A percentile compares a stretch with the other conserved stretches of the same genome.
phyloP scores from a whole-genome alignment of 2,329 filamentous ascomycete genomes.

The Pseudogymnoascus sp. region DNA sequence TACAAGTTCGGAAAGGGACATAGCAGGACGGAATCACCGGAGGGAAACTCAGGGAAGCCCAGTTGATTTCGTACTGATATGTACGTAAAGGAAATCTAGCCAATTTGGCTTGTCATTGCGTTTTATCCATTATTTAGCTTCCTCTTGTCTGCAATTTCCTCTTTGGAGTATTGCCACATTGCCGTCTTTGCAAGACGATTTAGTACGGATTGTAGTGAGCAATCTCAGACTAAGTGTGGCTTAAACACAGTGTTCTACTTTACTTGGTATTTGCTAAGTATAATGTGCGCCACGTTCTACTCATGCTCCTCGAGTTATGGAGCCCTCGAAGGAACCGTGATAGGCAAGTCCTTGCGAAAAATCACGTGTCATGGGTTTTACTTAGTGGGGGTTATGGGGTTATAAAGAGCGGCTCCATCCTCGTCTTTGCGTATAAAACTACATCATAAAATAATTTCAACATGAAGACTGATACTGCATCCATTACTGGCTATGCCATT shows the following conservation, averaged over 20 bases:
- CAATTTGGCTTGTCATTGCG: background rate
- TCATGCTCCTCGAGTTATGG: background rate
- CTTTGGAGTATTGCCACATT: background rate
- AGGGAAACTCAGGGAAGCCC: background rate
- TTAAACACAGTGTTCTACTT: background rate
- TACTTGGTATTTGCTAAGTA: background rate
- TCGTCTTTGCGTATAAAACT: background rate
- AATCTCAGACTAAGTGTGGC: background rate
- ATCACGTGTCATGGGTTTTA: too few species aligned
- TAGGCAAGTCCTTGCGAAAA: background rate
- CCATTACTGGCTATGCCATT: conserved; percentile 39
- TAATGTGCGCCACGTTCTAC: background rate
- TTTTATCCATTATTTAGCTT: background rate
- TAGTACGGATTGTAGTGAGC: too few species aligned
- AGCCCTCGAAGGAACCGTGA: background rate
- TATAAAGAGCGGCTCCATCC: background rate
- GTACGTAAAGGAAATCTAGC: background rate
- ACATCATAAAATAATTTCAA: conserved; percentile 15
- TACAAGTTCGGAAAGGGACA: background rate
- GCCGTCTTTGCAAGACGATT: background rate
- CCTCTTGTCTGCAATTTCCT: background rate
- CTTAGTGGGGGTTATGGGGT: too few species aligned
- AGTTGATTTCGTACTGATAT: background rate
- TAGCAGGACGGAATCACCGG: background rate
- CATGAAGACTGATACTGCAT: conserved; percentile 31